Base-by-base conservation (phyloP, 2,329 filamentous ascomycete species). In the Fusarium beomiforme region DNA sequence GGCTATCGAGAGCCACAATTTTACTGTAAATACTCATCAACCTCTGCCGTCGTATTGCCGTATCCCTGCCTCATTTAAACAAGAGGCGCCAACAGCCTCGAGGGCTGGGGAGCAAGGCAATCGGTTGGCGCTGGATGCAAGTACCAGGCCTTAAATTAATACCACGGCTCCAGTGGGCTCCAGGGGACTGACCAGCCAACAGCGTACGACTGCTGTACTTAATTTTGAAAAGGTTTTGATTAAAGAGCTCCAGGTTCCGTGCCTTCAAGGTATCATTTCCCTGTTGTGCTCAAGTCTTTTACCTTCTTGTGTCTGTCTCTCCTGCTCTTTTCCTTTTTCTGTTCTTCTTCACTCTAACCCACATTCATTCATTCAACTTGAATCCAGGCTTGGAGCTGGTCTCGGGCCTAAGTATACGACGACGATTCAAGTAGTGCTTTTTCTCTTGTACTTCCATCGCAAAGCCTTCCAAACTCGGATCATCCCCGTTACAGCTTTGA, bases 51-150 rank as follows among this genome's bases (percentile, higher is more conserved):
- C 62, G 63, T 66, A 71, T 69, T 59, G 60, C 49, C 58, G 10
- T 34, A 70, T 74, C 74, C 73, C 59, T 75, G 73, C 66, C 67
- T 73, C 70, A 76, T 76, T 76, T 76, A 57, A 71, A 49, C 51
- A 59, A 71, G 57, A 72, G 60, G 69, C 65, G 69, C 73, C 69
- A 62, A 62, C 57, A 67, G 65, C 58, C 67, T 66, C 65, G 37
- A 61, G 72, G 64, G 47, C 62, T 50, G 59, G 55, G 61, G 72
- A 66, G 56, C 53, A 67, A 59, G 56, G 55, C 63, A 64, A 73
- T 66, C 64, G 54, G 68, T 66, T 69, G 60, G 68, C 44, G 71
- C 62, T 71, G 58, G 58, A 44, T 61, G 67, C 50, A 59, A 59
- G 67, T 62, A 68, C 62, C 59, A 49, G 71, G 65, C 63, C 69